Evolutionary conservation across 306 rosid genomes (phyloP), one percentile per base, ranked within the genome.

Genomic region (Corylus avellana): DNA sequence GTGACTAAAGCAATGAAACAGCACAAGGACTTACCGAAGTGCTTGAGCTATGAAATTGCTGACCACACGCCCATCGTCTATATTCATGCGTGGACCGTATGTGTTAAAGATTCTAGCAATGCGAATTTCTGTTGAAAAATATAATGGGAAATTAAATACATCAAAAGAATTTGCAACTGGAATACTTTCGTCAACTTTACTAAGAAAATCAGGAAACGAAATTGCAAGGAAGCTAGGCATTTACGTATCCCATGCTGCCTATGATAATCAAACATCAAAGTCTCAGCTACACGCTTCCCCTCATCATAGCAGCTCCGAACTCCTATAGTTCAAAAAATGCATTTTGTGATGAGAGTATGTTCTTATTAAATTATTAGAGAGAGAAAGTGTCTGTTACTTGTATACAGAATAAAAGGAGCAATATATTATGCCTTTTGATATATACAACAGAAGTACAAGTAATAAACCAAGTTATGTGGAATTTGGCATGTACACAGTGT

Each of bases 41-140:
- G 97, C 97, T 90, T 95, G 98, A 61, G 98, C 98, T 77, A 95
- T 90, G 83, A 95, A 95, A 86, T 95, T 95, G 91, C 98, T 95
- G 50, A 95, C 98, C 2, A 92, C 98, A 81, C 98, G 98, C 0
- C 98, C 98, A 80, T 95, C 98, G 37, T 95, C 98, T 59, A 95
- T 95, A 79, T 92, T 95, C 98, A 95, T 95, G 83, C 98, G 98
- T 8, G 98, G 97, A n/a, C 98, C 98, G 14, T 95, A 95, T 61
- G 98, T 95, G 85, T 95, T 95, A 53, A 95, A 95, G 85, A 95
- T 95, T 86, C 98, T 90, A 18, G 98, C 98, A 83, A 95, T 83
- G 18, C 97, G 94, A 67, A 95, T 95, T 85, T 91, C 98, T 95
- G 72, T 44, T 5, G 51, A 35, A 55, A 80, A 44, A 59, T 58